A percentile compares a stretch with the other conserved stretches of the same genome.
phyloP scores from a whole-genome alignment of 2,329 filamentous ascomycete species.

The Celoporthe dispersa region DNA sequence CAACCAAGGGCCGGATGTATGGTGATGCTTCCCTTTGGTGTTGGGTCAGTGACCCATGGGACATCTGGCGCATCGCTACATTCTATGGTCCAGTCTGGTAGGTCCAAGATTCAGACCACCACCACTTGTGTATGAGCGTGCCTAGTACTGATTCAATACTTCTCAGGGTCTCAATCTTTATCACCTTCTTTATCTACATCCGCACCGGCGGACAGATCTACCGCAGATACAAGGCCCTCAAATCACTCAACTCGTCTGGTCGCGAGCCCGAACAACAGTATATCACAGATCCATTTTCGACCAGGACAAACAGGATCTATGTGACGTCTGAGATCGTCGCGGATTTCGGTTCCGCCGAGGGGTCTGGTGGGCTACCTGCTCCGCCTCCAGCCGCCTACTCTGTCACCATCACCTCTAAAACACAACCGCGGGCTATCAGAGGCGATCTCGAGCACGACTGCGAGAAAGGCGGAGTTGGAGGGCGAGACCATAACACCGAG shows the following conservation, averaged over 20 bases:
- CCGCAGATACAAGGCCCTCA: constrained; percentile 65
- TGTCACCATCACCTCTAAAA: constrained; percentile 52
- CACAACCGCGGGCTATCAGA: background rate
- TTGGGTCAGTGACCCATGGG: constrained; percentile 73
- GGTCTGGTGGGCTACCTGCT: constrained; percentile 35
- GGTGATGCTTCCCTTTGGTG: constrained; percentile 81
- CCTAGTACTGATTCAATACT: background rate
- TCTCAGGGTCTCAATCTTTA: constrained; percentile 60
- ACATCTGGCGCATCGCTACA: constrained; percentile 71
- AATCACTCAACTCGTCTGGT: constrained; percentile 51
- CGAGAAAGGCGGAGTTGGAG: constrained; percentile 7
- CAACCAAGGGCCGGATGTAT: constrained; percentile 63
- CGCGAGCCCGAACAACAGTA: constrained; percentile 47
- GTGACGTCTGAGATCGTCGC: constrained; percentile 58
- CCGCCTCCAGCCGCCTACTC: constrained; percentile 45
- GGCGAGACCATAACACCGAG: background rate
- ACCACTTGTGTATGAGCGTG: too few relatives aligned
- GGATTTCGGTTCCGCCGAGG: constrained; percentile 35
- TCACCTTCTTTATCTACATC: constrained; percentile 69
- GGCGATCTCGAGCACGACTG: background rate
- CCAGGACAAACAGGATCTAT: constrained; percentile 66
- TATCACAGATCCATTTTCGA: constrained; percentile 52
- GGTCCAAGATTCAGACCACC: constrained; percentile 30
- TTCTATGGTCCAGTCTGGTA: constrained; percentile 78
- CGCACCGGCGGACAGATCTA: constrained; percentile 69